Evolutionary conservation across 2,329 filamentous ascomycete genomes (phyloP).

Genomic region (Boeremia exigua): DNA sequence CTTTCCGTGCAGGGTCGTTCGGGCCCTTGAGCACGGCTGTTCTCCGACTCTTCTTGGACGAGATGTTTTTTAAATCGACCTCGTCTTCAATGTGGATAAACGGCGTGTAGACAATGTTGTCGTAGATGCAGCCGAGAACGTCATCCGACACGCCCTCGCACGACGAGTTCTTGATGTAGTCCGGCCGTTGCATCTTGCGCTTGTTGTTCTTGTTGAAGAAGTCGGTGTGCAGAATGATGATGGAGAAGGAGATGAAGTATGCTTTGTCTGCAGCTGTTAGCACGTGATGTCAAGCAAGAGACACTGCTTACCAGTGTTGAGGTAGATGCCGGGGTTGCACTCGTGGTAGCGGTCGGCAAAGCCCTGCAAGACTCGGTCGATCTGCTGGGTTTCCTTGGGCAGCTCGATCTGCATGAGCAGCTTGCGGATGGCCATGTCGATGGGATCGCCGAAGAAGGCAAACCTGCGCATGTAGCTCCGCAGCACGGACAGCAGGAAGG

Average conservation of each 20-base stretch:
- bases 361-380: slow-evolving; percentile 89
- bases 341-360: slow-evolving; percentile 98
- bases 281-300: not conserved
- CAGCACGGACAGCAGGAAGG: slow-evolving; percentile 81
- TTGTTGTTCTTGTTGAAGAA: slow-evolving; percentile 99
- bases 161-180: slow-evolving; percentile 93
- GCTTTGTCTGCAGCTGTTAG: slow-evolving; percentile 71
- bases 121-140: slow-evolving; percentile 93
- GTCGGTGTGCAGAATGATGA: slow-evolving; percentile 95
- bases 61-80: slow-evolving; percentile 75
- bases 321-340: slow-evolving; percentile 96
- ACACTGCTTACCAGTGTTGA: slow-evolving; percentile 65
- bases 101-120: slow-evolving; percentile 97
- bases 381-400: slow-evolving; percentile 97
- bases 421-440: slow-evolving; percentile 97
- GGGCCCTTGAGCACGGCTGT: slow-evolving; percentile 61
- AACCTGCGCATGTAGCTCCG: slow-evolving; percentile 96
- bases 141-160: slow-evolving; percentile 94
- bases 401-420: slow-evolving; percentile 95
- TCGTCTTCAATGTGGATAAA: slow-evolving; percentile 98
- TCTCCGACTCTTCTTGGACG: slow-evolving; percentile 74
- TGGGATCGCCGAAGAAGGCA: slow-evolving; percentile 92
- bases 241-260: slow-evolving; percentile 97
- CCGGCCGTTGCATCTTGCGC: slow-evolving; percentile 94
- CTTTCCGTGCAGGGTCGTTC: slow-evolving; percentile 69